phyloP scores from a whole-genome alignment of 768 basidiomycete genomes.

The Solioccasus polychromus region DNA sequence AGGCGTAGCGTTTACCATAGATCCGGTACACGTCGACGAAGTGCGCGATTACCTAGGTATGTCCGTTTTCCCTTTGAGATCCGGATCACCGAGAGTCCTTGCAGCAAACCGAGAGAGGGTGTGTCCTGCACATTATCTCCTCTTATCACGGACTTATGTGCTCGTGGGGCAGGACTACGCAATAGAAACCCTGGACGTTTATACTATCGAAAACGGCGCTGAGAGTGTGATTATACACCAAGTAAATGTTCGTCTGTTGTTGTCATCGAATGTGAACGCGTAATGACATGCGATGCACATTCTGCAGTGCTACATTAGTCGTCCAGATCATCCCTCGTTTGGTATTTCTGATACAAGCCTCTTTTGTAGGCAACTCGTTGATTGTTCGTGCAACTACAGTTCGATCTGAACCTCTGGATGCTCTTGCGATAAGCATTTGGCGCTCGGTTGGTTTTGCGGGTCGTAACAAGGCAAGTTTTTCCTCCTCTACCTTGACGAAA shows the following conservation, averaged over 20 bases:
- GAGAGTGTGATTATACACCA: constrained; percentile 57
- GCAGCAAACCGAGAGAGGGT: constrained; percentile 87
- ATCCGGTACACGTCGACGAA: constrained; percentile 67
- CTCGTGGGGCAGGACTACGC: constrained; percentile 71
- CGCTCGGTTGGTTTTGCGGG: constrained; percentile 83
- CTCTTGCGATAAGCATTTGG: constrained; percentile 69
- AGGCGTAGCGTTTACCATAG: constrained; percentile 89
- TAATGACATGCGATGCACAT: too few species aligned
- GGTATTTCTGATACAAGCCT: constrained; percentile 46
- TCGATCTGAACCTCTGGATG: constrained; percentile 75
- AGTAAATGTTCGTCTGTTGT: too few species aligned
- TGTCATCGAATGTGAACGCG: too few species aligned
- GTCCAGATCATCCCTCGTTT: constrained; percentile 85
- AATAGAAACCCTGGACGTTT: constrained; percentile 72
- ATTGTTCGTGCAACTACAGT: constrained; percentile 44
- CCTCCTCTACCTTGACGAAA: background rate
- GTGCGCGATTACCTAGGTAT: constrained; percentile 87
- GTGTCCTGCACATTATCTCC: too few species aligned
- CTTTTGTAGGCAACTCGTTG: background rate
- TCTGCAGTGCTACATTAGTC: constrained; percentile 81
- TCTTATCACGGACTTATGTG: too few species aligned
- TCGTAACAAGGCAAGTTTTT: constrained; percentile 66
- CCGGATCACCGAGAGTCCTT: too few species aligned
- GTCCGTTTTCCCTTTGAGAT: too few species aligned
- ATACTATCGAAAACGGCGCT: constrained; percentile 47